A percentile compares a stretch with the other conserved stretches of the same genome.
These are phyloP conservation scores for Turnera subulata DNA, from an alignment of 345 rosid species.

Conservation along the genomic window DNA sequence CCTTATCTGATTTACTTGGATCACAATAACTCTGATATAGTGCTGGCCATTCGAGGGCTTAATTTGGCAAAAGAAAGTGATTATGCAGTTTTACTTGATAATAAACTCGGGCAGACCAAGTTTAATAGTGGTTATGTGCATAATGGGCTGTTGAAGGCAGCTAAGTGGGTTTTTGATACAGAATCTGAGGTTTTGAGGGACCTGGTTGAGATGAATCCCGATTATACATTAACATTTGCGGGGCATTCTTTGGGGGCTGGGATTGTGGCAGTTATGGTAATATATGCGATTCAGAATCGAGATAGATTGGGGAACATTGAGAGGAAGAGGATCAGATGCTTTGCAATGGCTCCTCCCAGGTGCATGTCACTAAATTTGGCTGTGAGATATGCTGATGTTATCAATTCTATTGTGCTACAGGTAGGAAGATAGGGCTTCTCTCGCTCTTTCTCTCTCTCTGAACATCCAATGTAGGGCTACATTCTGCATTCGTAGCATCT, in stretches of 20 bases:
- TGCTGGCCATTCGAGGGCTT: slow-evolving; percentile 72
- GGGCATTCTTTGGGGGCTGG: slow-evolving; percentile 96
- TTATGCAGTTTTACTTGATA: slow-evolving; percentile 82
- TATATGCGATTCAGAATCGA: slow-evolving; percentile 56
- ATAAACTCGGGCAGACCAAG: slow-evolving; percentile 82
- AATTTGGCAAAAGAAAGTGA: slow-evolving; percentile 82
- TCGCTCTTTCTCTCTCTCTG: background rate
- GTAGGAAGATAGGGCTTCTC: slow-evolving; percentile 24
- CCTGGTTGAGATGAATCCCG: slow-evolving; percentile 55
- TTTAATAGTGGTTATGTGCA: slow-evolving; percentile 94
- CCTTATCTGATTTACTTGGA: slow-evolving; percentile 86
- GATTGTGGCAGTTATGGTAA: slow-evolving; percentile 59
- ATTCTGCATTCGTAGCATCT: too few relatives aligned
- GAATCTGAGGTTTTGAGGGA: slow-evolving; percentile 54
- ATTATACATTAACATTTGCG: slow-evolving; percentile 70
- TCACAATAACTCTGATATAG: slow-evolving; percentile 55
- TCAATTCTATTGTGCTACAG: slow-evolving; percentile 85
- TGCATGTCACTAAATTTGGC: slow-evolving; percentile 92
- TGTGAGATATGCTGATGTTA: slow-evolving; percentile 81
- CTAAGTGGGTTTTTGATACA: slow-evolving; percentile 67
- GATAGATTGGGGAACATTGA: slow-evolving; percentile 62
- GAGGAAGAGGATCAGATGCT: slow-evolving; percentile 78
- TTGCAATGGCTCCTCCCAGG: slow-evolving; percentile 84
- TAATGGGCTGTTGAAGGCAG: slow-evolving; percentile 80
- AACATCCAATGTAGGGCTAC: too few relatives aligned